Percentiles rank a stretch among this genome's conserved stretches.
phyloP scores from a whole-genome alignment of 2,329 filamentous ascomycete genomes.

The Fusarium temperatum region DNA sequence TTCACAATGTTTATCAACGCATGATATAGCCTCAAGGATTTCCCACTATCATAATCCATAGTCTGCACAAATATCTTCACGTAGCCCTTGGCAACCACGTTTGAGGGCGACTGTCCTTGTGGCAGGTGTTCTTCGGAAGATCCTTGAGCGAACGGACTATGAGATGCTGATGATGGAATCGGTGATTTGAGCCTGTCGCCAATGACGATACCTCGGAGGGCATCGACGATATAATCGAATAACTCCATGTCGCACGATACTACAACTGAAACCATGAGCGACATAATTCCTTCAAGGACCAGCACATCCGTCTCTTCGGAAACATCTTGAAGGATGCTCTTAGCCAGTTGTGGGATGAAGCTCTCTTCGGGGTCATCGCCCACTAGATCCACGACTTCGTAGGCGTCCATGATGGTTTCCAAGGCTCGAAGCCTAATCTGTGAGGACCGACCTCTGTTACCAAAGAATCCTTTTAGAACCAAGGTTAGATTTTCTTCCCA shows the following conservation, averaged over 20 bases:
- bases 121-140: conserved; percentile 32
- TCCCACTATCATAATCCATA: conserved; percentile 71
- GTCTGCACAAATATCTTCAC: conserved; percentile 80
- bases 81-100: conserved; percentile 76
- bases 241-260: conserved; percentile 65
- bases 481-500: conserved; percentile 73
- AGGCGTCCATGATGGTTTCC: conserved; percentile 66
- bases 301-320: conserved; percentile 69
- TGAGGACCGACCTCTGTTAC: conserved; percentile 67
- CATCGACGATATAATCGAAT: conserved; percentile 67
- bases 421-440: conserved; percentile 71
- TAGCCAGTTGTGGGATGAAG: conserved; percentile 66
- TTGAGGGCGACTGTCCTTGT: conserved; percentile 65
- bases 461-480: conserved; percentile 71
- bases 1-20: conserved; percentile 71
- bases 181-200: conserved; percentile 59
- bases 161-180: conserved; percentile 43
- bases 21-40: conserved; percentile 70
- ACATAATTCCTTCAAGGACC: conserved; percentile 71
- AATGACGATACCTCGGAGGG: conserved; percentile 60
- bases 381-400: conserved; percentile 66
- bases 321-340: conserved; percentile 68
- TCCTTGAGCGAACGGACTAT: conserved; percentile 33
- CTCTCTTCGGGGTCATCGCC: conserved; percentile 67
- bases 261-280: conserved; percentile 72